phyloP scores from a whole-genome alignment of 208 protist species.

The Porcisia hertigi region DNA sequence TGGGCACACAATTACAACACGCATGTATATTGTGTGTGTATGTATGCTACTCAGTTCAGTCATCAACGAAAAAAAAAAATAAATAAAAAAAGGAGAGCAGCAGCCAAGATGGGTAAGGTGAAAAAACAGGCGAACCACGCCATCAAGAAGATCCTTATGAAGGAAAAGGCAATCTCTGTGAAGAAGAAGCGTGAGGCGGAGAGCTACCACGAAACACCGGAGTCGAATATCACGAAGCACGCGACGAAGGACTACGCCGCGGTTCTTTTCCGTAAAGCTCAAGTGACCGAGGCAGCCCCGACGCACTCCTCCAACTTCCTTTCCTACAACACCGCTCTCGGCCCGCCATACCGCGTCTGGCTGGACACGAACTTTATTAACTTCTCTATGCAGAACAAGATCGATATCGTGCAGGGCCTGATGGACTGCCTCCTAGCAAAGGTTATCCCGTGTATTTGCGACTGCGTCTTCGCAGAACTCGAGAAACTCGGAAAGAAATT shows the following conservation, averaged over 20 bases:
- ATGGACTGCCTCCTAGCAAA: conserved; percentile 99
- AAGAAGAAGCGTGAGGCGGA: conserved; percentile 92
- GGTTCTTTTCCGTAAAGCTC: conserved; percentile 58
- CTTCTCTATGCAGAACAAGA: conserved; percentile 99
- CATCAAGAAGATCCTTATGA: conserved; percentile 93
- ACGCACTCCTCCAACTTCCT: conserved; percentile 95
- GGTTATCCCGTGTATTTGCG: conserved; percentile 97
- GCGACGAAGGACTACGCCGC: conserved; percentile 71
- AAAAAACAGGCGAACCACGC: conserved; percentile 69
- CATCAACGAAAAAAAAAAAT: too few relatives aligned
- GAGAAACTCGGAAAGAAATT: conserved; percentile 98
- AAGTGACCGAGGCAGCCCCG: conserved; percentile 63
- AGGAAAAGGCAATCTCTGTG: conserved; percentile 78
- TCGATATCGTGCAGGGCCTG: conserved; percentile 97
- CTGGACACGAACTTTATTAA: conserved; percentile 99
- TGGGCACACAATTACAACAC: background rate
- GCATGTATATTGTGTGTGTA: too few relatives aligned
- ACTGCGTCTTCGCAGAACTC: conserved; percentile 99
- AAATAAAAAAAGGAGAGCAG: background rate
- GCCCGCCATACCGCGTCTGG: conserved; percentile 98
- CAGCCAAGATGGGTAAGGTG: conserved; percentile 68
- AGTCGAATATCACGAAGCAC: conserved; percentile 39
- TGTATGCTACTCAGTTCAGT: too few relatives aligned
- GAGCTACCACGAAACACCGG: conserved; percentile 50
- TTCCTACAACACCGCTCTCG: conserved; percentile 96